phyloP scores from a whole-genome alignment of 306 rosid genomes.

The Cajanus cajan region DNA sequence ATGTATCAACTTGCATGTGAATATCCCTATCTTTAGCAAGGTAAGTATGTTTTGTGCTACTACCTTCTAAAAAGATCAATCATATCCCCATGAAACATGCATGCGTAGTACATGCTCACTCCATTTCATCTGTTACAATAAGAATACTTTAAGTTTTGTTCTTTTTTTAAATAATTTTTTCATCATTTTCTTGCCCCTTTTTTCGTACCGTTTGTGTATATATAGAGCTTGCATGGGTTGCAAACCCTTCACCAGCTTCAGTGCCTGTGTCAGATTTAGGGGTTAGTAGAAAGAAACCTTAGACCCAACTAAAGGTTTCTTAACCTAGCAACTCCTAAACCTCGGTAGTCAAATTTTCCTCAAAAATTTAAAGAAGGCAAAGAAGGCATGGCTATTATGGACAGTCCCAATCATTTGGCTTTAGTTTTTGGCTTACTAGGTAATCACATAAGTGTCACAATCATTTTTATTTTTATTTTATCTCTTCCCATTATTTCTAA shows the following conservation, averaged over 20 bases:
- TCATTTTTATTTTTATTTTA: too few relatives aligned
- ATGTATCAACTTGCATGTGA: neutral
- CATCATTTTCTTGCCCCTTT: neutral
- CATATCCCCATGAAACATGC: neutral
- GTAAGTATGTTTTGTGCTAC: slow-evolving; percentile 41
- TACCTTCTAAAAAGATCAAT: slow-evolving; percentile 38
- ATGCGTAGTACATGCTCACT: neutral
- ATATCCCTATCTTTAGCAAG: neutral
- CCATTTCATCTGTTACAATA: neutral
- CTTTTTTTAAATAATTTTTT: neutral
- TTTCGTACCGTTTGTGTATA: slow-evolving; percentile 16
- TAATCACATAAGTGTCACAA: too few relatives aligned
- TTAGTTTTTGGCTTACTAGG: slow-evolving; percentile 72
- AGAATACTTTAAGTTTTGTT: neutral
- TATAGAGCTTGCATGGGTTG: slow-evolving; percentile 2
- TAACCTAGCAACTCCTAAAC: slow-evolving; percentile 26
- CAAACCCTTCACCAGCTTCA: slow-evolving; percentile 19
- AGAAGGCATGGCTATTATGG: slow-evolving; percentile 35
- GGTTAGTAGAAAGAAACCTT: neutral
- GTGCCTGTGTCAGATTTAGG: slow-evolving; percentile 24
- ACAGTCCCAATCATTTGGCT: slow-evolving; percentile 36
- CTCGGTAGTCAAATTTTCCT: neutral
- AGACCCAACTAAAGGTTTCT: neutral
- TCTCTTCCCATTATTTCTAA: too few relatives aligned
- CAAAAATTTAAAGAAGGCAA: neutral